These are phyloP conservation scores for Nematocida homosporus DNA, from an alignment of 371 early-diverging fungal genomes.

Conservation along the genomic window DNA sequence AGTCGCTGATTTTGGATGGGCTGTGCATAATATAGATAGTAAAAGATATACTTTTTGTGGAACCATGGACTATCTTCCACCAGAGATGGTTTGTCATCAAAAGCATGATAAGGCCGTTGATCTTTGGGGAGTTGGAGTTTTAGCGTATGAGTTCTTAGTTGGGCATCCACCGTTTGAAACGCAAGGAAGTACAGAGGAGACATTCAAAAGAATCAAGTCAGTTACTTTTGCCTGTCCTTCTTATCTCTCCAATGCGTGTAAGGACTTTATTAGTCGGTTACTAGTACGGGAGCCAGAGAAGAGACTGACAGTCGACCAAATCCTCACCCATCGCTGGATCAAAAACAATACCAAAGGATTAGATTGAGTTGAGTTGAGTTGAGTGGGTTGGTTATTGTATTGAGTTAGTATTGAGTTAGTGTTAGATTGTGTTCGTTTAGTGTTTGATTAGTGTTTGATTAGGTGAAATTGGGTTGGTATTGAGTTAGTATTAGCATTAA, in stretches of 20 bases:
- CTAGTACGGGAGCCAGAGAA: constrained; percentile 73
- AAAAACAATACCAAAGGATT: constrained; percentile 56
- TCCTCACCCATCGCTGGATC: constrained; percentile 77
- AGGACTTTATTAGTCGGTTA: constrained; percentile 78
- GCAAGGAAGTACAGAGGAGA: constrained; percentile 70
- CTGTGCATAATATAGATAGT: constrained; percentile 83
- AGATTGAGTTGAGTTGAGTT: too few species aligned
- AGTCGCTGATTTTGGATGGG: constrained; percentile 97
- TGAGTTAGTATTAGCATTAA: background rate
- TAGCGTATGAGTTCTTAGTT: constrained; percentile 86
- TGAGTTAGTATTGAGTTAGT: too few species aligned
- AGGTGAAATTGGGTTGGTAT: too few species aligned
- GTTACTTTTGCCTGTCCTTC: constrained; percentile 79
- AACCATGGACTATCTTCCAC: constrained; percentile 82
- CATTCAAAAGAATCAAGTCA: constrained; percentile 76
- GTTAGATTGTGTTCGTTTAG: too few species aligned
- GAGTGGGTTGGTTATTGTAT: too few species aligned
- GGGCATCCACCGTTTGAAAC: constrained; percentile 92
- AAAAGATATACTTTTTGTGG: constrained; percentile 79
- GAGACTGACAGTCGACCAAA: constrained; percentile 73
- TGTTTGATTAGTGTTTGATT: background rate
- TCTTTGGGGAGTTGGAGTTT: constrained; percentile 93
- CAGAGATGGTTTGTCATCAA: constrained; percentile 81
- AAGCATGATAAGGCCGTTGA: constrained; percentile 81
- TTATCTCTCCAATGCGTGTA: constrained; percentile 75